Conservation (phyloP, 2,329 filamentous ascomycete genomes). For the Fusarium newnesense region DNA sequence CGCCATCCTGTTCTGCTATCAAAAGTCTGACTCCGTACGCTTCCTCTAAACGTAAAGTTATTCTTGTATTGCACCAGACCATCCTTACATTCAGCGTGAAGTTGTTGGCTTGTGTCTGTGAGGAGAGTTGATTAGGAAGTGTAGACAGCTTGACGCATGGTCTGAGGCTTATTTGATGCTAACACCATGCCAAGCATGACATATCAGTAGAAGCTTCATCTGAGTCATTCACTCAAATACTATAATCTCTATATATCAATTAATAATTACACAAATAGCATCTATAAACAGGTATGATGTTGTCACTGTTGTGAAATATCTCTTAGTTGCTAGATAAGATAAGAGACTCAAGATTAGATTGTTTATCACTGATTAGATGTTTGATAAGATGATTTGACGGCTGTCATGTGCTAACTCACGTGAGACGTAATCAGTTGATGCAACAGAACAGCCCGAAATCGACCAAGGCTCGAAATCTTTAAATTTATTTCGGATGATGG, state of each 20-base stretch:
- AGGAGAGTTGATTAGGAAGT: background rate
- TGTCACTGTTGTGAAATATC: no score
- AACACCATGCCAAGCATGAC: no score
- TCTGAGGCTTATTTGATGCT: background rate
- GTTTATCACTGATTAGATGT: background rate
- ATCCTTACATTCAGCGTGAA: fast-evolving
- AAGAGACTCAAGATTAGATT: background rate
- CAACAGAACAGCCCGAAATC: background rate
- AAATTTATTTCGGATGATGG: fast-evolving
- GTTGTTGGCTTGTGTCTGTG: fast-evolving
- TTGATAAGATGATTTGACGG: background rate
- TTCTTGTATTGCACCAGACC: fast-evolving
- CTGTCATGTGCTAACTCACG: background rate
- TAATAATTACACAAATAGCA: background rate
- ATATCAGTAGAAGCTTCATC: background rate
- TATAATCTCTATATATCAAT: fast-evolving
- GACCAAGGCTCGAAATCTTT: fast-evolving
- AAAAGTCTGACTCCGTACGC: fast-evolving
- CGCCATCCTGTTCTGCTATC: fast-evolving
- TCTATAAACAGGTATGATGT: background rate
- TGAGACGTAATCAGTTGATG: fast-evolving
- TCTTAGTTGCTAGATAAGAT: background rate
- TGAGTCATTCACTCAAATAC: fast-evolving
- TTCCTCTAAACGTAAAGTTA: fast-evolving
- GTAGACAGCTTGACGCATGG: background rate